Evolutionary conservation across 164 flowering plant genomes (phyloP).

Genomic region (Dillenia suffruticosa): DNA sequence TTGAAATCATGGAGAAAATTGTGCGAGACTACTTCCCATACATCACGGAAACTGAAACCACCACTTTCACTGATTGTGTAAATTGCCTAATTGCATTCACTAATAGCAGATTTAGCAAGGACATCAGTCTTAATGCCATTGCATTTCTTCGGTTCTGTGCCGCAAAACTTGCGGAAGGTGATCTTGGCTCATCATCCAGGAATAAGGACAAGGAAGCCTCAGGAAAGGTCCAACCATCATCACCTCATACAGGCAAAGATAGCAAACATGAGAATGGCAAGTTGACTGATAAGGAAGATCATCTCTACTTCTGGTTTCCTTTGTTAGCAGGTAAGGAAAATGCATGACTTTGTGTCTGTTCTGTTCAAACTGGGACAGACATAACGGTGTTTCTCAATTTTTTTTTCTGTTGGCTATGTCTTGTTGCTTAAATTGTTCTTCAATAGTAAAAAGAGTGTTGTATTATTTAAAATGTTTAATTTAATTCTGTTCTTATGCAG

Average conservation of each 20-base stretch:
- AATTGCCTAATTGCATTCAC: conserved; percentile 96
- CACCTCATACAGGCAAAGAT: conserved; percentile 52
- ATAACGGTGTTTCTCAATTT: background rate
- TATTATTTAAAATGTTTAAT: background rate
- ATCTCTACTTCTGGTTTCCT: conserved; percentile 96
- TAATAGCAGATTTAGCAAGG: conserved; percentile 88
- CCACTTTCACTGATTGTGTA: conserved; percentile 97
- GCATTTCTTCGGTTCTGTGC: conserved; percentile 93
- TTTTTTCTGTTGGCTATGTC: too few species aligned
- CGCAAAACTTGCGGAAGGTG: conserved; percentile 94
- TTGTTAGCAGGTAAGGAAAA: conserved; percentile 81
- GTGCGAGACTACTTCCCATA: conserved; percentile 95
- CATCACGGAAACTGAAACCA: conserved; percentile 96
- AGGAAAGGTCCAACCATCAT: conserved; percentile 41
- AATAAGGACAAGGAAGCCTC: conserved; percentile 55
- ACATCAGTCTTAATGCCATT: conserved; percentile 95
- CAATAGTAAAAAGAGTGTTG: too few species aligned
- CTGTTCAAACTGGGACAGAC: background rate
- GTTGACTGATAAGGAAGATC: conserved; percentile 59
- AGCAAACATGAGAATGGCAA: conserved; percentile 53
- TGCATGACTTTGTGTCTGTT: conserved; percentile 4
- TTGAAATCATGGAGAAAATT: conserved; percentile 96
- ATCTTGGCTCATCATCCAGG: conserved; percentile 66
- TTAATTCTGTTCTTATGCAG: conserved; percentile 36
- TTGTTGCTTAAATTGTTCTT: too few species aligned